Evolutionary conservation across 164 flowering plant species (phyloP).

Genomic region (Buxus sempervirens): DNA sequence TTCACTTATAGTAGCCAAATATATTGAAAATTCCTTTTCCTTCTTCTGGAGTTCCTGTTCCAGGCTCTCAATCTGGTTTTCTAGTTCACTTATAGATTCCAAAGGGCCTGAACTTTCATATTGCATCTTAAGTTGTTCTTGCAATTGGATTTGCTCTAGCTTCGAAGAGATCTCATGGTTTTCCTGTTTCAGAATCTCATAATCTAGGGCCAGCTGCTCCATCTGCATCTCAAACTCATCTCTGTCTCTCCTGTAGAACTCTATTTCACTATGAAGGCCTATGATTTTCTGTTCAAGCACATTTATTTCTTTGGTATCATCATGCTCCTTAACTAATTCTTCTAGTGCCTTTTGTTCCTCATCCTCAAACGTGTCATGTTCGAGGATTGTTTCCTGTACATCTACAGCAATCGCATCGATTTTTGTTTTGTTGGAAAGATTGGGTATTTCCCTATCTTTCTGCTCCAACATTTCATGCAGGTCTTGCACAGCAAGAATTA

Average conservation of each 20-base stretch:
- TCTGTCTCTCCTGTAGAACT: constrained; percentile 62
- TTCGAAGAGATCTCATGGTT: constrained; percentile 58
- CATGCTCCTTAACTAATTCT: constrained; percentile 52
- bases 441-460: constrained; percentile 41
- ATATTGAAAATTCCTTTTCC: constrained; percentile 38
- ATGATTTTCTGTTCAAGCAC: constrained; percentile 54
- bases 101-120: constrained; percentile 56
- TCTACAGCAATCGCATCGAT: constrained; percentile 21
- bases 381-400: constrained; percentile 11
- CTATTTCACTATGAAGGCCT: constrained; percentile 60
- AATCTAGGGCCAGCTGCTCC: constrained; percentile 75
- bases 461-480: constrained; percentile 72
- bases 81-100: constrained; percentile 40
- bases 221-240: constrained; percentile 70
- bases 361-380: constrained; percentile 28
- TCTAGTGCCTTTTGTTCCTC: constrained; percentile 65
- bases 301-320: constrained; percentile 39
- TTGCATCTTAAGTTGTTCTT: constrained; percentile 67
- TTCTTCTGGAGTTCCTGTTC: constrained; percentile 46
- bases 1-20: constrained; percentile 41
- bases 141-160: constrained; percentile 61
- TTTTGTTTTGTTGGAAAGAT: constrained; percentile 24
- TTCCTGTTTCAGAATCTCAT: constrained; percentile 79
- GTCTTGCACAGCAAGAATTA: constrained; percentile 83
- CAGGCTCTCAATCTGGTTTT: constrained; percentile 44